These are phyloP conservation scores for Septoria linicola DNA, from an alignment of 2,329 filamentous ascomycete genomes.

Conservation along the genomic window DNA sequence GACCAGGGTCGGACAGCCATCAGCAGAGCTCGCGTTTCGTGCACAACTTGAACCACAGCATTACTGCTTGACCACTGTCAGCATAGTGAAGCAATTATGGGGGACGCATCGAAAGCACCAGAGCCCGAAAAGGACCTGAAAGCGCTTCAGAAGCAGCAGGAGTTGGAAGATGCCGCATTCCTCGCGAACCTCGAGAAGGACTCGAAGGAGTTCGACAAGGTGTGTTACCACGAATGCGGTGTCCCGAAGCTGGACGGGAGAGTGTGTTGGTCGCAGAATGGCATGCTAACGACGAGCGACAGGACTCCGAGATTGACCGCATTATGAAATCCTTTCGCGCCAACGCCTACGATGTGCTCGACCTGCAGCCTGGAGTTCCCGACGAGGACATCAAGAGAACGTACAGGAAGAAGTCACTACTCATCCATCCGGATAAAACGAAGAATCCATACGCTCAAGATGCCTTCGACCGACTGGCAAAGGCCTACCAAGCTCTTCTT, in stretches of 20 bases:
- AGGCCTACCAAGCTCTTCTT: constrained; percentile 85
- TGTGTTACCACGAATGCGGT: constrained; percentile 40
- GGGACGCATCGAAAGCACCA: constrained; percentile 17
- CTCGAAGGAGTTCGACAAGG: constrained; percentile 89
- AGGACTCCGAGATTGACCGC: constrained; percentile 94
- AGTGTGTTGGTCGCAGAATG: no score
- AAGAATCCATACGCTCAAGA: constrained; percentile 86
- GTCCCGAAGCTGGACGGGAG: constrained; percentile 5
- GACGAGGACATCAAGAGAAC: constrained; percentile 93
- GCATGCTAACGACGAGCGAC: neutral
- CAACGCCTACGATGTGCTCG: constrained; percentile 86
- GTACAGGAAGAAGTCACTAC: constrained; percentile 96
- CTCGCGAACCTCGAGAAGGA: constrained; percentile 80
- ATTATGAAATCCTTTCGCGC: constrained; percentile 87
- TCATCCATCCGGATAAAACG: constrained; percentile 98
- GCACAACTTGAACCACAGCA: no score
- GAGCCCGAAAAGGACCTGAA: constrained; percentile 34
- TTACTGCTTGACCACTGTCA: neutral
- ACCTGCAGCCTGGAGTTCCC: constrained; percentile 90
- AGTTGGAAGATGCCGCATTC: constrained; percentile 63
- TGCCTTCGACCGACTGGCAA: constrained; percentile 94
- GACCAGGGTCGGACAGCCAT: no score
- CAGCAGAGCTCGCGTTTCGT: no score
- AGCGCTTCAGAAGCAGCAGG: constrained; percentile 35
- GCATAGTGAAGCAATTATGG: neutral